Evolutionary conservation across 1,284 basidiomycete species (phyloP).

Genomic region (Heterobasidion occidentale): DNA sequence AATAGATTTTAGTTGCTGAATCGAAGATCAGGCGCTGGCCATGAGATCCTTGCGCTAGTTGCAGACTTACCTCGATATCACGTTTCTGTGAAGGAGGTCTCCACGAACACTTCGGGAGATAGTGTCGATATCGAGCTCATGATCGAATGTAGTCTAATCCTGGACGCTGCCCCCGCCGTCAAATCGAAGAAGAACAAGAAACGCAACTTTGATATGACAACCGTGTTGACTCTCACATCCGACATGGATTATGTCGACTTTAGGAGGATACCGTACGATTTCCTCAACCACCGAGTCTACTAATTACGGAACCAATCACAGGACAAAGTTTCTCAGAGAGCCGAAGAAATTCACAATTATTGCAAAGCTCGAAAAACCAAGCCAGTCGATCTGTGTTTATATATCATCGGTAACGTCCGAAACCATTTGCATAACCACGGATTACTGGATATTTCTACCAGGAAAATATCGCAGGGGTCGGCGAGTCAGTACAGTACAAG

Average conservation of each 20-base stretch:
- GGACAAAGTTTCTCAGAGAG: conserved; percentile 56
- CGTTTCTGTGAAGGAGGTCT: conserved; percentile 40
- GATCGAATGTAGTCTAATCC: conserved; percentile 46
- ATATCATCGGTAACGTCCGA: conserved; percentile 48
- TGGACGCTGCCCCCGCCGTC: conserved; percentile 17
- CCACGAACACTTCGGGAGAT: conserved; percentile 32
- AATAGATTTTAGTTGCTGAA: conserved; percentile 51
- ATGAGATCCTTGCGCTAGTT: conserved; percentile 53
- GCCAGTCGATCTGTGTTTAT: conserved; percentile 56
- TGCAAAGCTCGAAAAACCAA: conserved; percentile 59
- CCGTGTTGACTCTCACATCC: conserved; percentile 60
- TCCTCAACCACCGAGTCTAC: neutral
- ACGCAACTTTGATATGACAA: conserved; percentile 48
- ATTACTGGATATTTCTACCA: conserved; percentile 17
- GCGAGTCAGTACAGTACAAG: conserved; percentile 42
- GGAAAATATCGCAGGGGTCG: conserved; percentile 64
- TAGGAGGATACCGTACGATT: conserved; percentile 59
- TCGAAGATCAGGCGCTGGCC: conserved; percentile 65
- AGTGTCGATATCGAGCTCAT: conserved; percentile 51
- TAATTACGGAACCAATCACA: conserved; percentile 18
- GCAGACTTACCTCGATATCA: conserved; percentile 58
- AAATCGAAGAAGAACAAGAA: conserved; percentile 38
- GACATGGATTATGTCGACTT: conserved; percentile 69
- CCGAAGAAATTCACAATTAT: conserved; percentile 50
- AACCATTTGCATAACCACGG: neutral